Base-by-base conservation (phyloP, 164 flowering plant species). In the Malania oleifera region DNA sequence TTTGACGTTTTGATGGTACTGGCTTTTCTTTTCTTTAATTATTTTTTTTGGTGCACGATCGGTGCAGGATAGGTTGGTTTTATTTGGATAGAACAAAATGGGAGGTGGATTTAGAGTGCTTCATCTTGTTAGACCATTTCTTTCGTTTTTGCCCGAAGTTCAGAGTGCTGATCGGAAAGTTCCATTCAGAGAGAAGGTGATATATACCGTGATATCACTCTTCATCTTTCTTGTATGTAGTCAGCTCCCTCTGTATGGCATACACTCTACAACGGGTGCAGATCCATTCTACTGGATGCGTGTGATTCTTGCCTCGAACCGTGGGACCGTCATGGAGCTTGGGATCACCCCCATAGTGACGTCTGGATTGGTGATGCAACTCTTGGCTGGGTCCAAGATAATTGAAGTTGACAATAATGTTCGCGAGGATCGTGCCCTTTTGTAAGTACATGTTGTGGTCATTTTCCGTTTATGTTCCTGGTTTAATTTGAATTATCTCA, bases 251-350 rank as follows among this genome's bases (percentile, higher is more conserved):
- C 77, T 82, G 41, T 84, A 84, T 77, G 90, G 90, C 47, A 82
- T 82, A 67, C 87, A 82, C 61, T 80, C 85, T 0, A 80, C 83
- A 0, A 82, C 82, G 0, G 85, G 85, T 1, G 86, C 84, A 17
- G 90, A 84, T 66, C 87, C 89, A 24, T 82, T 84, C 61, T 82
- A 82, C 49, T 82, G 85, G 86, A 84, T 84, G 86, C 83, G 85
- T 54, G 85, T 80, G 31, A 84, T 84, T 59, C 85, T 84, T 34
- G 90, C 90, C 48, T 80, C 90, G 7, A 84, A 59, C 58, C 82
- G 91, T 54, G 87, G 91, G 18, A 85, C 86, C 31, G 87, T 85
- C 58, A 85, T 85, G 91, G 91, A 85, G 75, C 82, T 84, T 56
- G 90, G 90, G 1, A 82, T 84, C 62, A 80, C 87, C 14, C 85